These are phyloP conservation scores for Achaetomium macrosporum DNA, from an alignment of 2,329 filamentous ascomycete species.

Conservation along the genomic window DNA sequence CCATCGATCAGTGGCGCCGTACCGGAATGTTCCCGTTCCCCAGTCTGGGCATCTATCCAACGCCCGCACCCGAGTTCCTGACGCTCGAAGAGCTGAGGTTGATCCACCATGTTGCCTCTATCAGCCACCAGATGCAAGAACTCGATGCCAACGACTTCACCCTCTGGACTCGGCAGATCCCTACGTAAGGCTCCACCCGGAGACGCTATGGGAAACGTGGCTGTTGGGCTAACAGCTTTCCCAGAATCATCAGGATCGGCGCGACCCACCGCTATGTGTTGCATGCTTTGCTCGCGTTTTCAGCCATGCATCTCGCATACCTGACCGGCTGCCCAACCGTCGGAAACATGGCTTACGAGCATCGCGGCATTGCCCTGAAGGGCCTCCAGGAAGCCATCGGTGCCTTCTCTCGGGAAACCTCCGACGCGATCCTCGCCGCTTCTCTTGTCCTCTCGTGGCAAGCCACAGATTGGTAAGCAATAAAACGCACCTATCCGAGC, in stretches of 20 bases:
- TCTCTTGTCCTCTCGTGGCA: conserved; percentile 94
- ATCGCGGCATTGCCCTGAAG: conserved; percentile 78
- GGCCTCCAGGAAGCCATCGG: conserved; percentile 84
- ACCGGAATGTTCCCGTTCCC: conserved; percentile 83
- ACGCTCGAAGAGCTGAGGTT: conserved; percentile 75
- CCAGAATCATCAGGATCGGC: conserved; percentile 74
- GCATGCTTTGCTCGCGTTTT: conserved; percentile 86
- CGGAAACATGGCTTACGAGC: conserved; percentile 81
- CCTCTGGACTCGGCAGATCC: conserved; percentile 88
- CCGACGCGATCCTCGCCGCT: conserved; percentile 85
- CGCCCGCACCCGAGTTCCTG: conserved; percentile 66
- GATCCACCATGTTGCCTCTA: conserved; percentile 82
- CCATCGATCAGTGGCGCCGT: conserved; percentile 75
- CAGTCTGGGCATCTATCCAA: conserved; percentile 69
- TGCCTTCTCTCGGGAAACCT: conserved; percentile 76
- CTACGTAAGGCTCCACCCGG: conserved; percentile 59
- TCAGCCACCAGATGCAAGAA: conserved; percentile 74
- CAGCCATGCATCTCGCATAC: conserved; percentile 90
- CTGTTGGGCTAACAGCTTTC: conserved; percentile 24
- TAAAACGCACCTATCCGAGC: conserved; percentile 30
- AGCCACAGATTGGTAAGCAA: conserved; percentile 82
- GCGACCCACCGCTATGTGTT: conserved; percentile 83
- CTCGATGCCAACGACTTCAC: conserved; percentile 79
- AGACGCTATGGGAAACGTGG: not conserved
- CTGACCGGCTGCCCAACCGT: conserved; percentile 80